Evolutionary conservation across 306 rosid genomes (phyloP).

Genomic region (Potentilla sterilis): DNA sequence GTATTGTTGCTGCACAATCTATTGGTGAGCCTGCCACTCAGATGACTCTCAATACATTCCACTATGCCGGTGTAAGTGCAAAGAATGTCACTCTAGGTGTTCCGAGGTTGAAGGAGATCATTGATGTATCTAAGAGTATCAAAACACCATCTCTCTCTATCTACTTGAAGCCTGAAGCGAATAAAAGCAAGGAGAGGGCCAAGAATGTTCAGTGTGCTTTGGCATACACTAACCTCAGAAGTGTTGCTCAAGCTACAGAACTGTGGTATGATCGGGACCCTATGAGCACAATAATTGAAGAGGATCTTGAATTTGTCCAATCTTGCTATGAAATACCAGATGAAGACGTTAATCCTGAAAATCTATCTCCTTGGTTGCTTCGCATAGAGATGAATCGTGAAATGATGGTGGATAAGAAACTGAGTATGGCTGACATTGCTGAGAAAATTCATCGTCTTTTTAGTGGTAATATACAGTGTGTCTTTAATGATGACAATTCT

Average conservation of each 20-base stretch:
- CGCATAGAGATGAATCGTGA: slow-evolving; percentile 94
- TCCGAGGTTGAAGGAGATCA: slow-evolving; percentile 95
- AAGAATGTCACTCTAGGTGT: slow-evolving; percentile 99
- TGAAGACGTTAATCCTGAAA: slow-evolving; percentile 86
- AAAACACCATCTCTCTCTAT: slow-evolving; percentile 95
- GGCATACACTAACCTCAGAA: slow-evolving; percentile 92
- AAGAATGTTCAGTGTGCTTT: slow-evolving; percentile 95
- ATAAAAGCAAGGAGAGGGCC: slow-evolving; percentile 88
- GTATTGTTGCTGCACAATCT: slow-evolving; percentile 96
- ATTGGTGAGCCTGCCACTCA: slow-evolving; percentile 99
- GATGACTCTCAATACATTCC: slow-evolving; percentile 98
- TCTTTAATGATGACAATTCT: slow-evolving; percentile 95
- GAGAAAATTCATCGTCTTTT: slow-evolving; percentile 88
- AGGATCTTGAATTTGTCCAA: slow-evolving; percentile 85
- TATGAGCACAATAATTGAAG: slow-evolving; percentile 84
- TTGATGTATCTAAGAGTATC: slow-evolving; percentile 93
- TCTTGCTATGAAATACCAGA: slow-evolving; percentile 98
- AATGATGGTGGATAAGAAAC: slow-evolving; percentile 99
- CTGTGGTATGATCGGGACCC: slow-evolving; percentile 99
- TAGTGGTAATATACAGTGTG: slow-evolving; percentile 82
- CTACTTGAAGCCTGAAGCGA: slow-evolving; percentile 73
- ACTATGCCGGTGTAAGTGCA: slow-evolving; percentile 99
- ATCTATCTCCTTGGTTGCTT: slow-evolving; percentile 95
- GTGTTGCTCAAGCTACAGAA: slow-evolving; percentile 98
- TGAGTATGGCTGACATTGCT: slow-evolving; percentile 97